Conservation (phyloP, 176 grass and related monocot species). For the Phoenix dactylifera region DNA sequence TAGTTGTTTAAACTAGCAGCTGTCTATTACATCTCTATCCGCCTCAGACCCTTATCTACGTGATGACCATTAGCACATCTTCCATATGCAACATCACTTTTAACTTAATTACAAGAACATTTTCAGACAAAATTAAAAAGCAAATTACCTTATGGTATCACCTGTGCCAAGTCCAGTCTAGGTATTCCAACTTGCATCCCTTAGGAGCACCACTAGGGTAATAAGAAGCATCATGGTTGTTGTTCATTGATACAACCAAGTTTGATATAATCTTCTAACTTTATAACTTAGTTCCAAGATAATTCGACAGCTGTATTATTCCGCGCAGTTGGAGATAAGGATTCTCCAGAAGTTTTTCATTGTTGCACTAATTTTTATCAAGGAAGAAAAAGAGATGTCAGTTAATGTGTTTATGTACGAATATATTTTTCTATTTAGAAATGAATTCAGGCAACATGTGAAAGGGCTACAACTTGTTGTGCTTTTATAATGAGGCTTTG, state of each 20-base stretch:
- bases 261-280: neutral
- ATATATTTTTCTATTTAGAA: too few species aligned
- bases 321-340: constrained; percentile 99
- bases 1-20: too few species aligned
- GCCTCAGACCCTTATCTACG: too few species aligned
- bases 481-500: constrained; percentile 89
- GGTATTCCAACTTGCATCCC: neutral
- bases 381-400: too few species aligned
- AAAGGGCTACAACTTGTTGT: constrained; percentile 53
- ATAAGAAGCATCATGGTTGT: constrained; percentile 9
- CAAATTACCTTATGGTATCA: neutral
- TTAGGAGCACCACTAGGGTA: too few species aligned
- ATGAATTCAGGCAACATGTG: too few species aligned
- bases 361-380: constrained; percentile 54
- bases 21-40: too few species aligned
- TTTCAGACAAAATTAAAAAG: too few species aligned
- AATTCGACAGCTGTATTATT: constrained; percentile 81
- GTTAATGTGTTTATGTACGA: too few species aligned
- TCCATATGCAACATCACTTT: too few species aligned
- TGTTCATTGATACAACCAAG: neutral
- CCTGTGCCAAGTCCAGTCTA: constrained; percentile 24
- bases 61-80: too few species aligned
- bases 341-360: constrained; percentile 98
- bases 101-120: too few species aligned
- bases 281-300: constrained; percentile 58